Evolutionary conservation across 805 yeast species (phyloP), one percentile per base, ranked within the genome.

Genomic region (Spathaspora girioi): DNA sequence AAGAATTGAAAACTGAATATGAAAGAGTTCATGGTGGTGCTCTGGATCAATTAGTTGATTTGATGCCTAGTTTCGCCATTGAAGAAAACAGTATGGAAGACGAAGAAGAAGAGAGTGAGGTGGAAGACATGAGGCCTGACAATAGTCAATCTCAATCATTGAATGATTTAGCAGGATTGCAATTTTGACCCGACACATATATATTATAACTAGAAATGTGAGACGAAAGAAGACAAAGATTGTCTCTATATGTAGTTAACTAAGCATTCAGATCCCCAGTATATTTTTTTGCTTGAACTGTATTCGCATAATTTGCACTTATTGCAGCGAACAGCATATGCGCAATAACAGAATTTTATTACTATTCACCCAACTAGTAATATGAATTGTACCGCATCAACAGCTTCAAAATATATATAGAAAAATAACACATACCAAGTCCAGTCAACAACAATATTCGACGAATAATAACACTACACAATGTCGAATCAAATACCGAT

Each of bases 401-500:
- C 32, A 43, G 12, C 38, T 11, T 10, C 43, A 27, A 20, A n/a
- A n/a, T n/a, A 23, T 23, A 23, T 23, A 23, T 23, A 23, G 26
- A 23, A 23, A 23, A 23, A 23, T 45, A 23, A 7, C 38, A n/a
- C 46, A 50, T 44, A 43, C 45, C 18, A 50, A 50, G 43, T 9
- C 19, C 2, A 46, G 46, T 47, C 23, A 38, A 38, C 26, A 46
- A 11, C 48, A 45, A 38, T 45, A 45, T 9, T 5, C 35, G 38
- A 23, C 9, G 45, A 44, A 4, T 35, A 14, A 41, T 38, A 40
- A 35, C n/a, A 41, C 20, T 17, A 47, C 18, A 35, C 11, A 35
- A 35, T 35, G 40, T 31, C 46, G 2, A 54, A 47, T 38, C 49
- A 50, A 31, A 48, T 50, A 14, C 52, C 53, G 10, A 45, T 75